A percentile compares a stretch with the other conserved stretches of the same genome.
These are phyloP conservation scores for Suillus decipiens DNA, from an alignment of 768 basidiomycete genomes.

Conservation along the genomic window DNA sequence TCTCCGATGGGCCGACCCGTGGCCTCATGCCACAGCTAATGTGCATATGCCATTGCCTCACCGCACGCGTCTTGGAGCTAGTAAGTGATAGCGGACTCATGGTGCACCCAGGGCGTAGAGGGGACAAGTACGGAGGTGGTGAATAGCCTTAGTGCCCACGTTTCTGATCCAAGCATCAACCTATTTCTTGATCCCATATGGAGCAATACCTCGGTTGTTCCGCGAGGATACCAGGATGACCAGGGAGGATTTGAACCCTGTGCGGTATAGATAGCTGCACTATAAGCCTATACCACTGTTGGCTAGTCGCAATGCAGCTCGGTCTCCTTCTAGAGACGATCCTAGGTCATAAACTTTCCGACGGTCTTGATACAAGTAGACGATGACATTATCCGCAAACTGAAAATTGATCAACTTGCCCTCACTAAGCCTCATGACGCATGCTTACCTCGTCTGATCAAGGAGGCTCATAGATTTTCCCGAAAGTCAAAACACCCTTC, in stretches of 20 bases:
- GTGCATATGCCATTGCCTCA: slow-evolving; percentile 63
- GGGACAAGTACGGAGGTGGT: slow-evolving; percentile 88
- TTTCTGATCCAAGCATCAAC: slow-evolving; percentile 94
- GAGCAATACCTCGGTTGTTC: slow-evolving; percentile 87
- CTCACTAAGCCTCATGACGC: no score
- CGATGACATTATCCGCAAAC: slow-evolving; percentile 94
- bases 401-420: slow-evolving; percentile 84
- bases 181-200: slow-evolving; percentile 98
- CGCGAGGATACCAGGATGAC: slow-evolving; percentile 65
- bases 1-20: slow-evolving; percentile 71
- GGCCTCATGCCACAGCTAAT: slow-evolving; percentile 90
- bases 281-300: slow-evolving; percentile 17
- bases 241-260: slow-evolving; percentile 45
- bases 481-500: slow-evolving; percentile 51
- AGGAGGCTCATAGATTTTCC: slow-evolving; percentile 29
- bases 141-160: slow-evolving; percentile 79
- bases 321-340: slow-evolving; percentile 74
- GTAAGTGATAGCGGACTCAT: slow-evolving; percentile 85
- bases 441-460: slow-evolving; percentile 54
- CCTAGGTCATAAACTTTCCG: slow-evolving; percentile 94
- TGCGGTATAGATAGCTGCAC: slow-evolving; percentile 34
- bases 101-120: slow-evolving; percentile 78
- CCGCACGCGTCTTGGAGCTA: slow-evolving; percentile 75
- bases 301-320: slow-evolving; percentile 40
- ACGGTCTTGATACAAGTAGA: slow-evolving; percentile 91